Evolutionary conservation across 192 early-diverging fungal species (phyloP).

Genomic region (Coemansia pectinata): DNA sequence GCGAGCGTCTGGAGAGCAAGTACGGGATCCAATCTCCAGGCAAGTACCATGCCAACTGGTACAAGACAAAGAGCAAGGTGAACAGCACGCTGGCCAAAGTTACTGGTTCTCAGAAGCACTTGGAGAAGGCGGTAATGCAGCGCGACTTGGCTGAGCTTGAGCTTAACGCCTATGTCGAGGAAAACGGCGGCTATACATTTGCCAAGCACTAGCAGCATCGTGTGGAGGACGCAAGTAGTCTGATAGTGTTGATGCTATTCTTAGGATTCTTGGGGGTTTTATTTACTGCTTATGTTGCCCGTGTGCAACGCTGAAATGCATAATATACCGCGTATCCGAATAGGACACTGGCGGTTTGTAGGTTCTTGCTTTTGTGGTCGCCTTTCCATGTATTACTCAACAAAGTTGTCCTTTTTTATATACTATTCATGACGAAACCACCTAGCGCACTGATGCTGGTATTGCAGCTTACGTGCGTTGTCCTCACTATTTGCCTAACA

Average conservation of each 20-base stretch:
- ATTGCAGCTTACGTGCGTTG: background rate
- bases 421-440: background rate
- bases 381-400: background rate
- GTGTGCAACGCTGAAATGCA: background rate
- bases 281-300: background rate
- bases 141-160: constrained; percentile 43
- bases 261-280: too few species aligned
- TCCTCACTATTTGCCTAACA: background rate
- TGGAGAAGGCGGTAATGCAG: constrained; percentile 37
- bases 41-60: constrained; percentile 55
- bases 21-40: constrained; percentile 35
- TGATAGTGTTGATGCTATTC: background rate
- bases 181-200: constrained; percentile 38
- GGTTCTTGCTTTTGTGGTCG: background rate
- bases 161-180: constrained; percentile 41
- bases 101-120: constrained; percentile 31
- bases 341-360: background rate
- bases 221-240: background rate
- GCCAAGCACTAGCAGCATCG: constrained; percentile 13
- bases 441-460: background rate
- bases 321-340: background rate
- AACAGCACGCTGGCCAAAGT: constrained; percentile 30
- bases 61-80: constrained; percentile 36
- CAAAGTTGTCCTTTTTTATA: background rate
- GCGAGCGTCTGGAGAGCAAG: constrained; percentile 24